phyloP scores from a whole-genome alignment of 768 basidiomycete genomes.

The Leccinum pellstonianum region DNA sequence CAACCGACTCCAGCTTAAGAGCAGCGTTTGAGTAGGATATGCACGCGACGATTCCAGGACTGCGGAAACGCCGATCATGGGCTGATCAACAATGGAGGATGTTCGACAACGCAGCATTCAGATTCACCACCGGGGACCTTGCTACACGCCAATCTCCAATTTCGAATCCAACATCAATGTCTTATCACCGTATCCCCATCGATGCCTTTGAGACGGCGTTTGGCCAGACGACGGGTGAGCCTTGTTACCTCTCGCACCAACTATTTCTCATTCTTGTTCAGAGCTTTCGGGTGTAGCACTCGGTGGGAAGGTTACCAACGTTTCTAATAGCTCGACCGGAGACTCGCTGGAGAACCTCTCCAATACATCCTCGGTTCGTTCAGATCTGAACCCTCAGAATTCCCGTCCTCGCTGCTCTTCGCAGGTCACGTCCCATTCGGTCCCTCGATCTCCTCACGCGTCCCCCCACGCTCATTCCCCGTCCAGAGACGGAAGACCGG shows the following conservation, averaged over 20 bases:
- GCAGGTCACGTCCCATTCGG: constrained; percentile 86
- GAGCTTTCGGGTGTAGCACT: constrained; percentile 88
- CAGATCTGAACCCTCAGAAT: background rate
- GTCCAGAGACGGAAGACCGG: constrained; percentile 93
- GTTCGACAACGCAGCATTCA: too few relatives aligned
- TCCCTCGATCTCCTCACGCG: constrained; percentile 68
- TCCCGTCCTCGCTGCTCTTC: background rate
- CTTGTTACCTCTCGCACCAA: too few relatives aligned
- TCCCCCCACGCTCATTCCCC: constrained; percentile 86
- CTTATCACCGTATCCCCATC: constrained; percentile 42
- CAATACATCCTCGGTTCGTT: constrained; percentile 85
- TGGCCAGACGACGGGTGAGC: constrained; percentile 49
- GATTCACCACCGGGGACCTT: too few relatives aligned
- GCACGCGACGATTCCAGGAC: too few relatives aligned
- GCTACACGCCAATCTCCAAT: background rate
- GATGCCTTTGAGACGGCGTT: constrained; percentile 50
- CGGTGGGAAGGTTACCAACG: constrained; percentile 62
- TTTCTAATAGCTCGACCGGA: constrained; percentile 43
- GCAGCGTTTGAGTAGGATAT: too few relatives aligned
- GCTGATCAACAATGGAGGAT: too few relatives aligned
- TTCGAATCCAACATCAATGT: constrained; percentile 28
- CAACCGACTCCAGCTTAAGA: too few relatives aligned
- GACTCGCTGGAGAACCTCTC: constrained; percentile 72
- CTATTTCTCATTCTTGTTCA: constrained; percentile 27
- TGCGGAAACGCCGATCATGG: too few relatives aligned